Percentiles rank a stretch among this genome's conserved stretches.
phyloP scores from a whole-genome alignment of 257 asterid genomes.

The Craterostigma plantagineum region DNA sequence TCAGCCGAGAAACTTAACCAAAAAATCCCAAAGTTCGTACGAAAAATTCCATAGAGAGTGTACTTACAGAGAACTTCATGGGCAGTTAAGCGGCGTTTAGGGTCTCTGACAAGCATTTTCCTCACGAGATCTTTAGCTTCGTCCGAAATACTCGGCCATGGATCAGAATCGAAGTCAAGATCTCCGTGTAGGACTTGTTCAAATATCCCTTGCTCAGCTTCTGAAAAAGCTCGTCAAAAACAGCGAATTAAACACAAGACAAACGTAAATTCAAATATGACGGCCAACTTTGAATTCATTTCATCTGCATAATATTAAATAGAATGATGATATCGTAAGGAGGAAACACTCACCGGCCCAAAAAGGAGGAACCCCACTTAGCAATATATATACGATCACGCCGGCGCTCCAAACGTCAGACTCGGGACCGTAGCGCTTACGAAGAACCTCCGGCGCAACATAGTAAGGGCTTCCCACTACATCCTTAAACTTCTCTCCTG shows the following conservation, averaged over 20 bases:
- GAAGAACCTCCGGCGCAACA: constrained; percentile 93
- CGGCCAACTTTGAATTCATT: background rate
- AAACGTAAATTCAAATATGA: background rate
- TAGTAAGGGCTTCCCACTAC: constrained; percentile 97
- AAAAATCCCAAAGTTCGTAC: background rate
- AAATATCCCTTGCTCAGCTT: constrained; percentile 77
- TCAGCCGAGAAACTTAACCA: too few relatives aligned
- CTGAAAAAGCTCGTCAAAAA: constrained; percentile 16
- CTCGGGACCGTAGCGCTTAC: constrained; percentile 77
- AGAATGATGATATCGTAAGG: background rate
- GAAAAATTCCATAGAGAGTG: background rate
- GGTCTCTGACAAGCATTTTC: constrained; percentile 85
- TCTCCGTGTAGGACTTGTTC: constrained; percentile 91
- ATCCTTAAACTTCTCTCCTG: constrained; percentile 66
- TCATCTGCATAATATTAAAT: background rate
- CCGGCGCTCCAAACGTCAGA: constrained; percentile 99
- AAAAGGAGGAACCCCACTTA: constrained; percentile 94
- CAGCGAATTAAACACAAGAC: background rate
- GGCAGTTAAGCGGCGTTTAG: constrained; percentile 70
- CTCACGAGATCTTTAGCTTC: constrained; percentile 80
- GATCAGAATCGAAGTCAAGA: constrained; percentile 78
- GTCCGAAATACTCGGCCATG: constrained; percentile 90
- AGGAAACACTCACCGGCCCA: constrained; percentile 77
- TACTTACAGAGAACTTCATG: constrained; percentile 82
- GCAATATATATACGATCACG: constrained; percentile 77